Evolutionary conservation across 1,284 basidiomycete genomes (phyloP), one percentile per base, ranked within the genome.

Genomic region (Tilletia indica): DNA sequence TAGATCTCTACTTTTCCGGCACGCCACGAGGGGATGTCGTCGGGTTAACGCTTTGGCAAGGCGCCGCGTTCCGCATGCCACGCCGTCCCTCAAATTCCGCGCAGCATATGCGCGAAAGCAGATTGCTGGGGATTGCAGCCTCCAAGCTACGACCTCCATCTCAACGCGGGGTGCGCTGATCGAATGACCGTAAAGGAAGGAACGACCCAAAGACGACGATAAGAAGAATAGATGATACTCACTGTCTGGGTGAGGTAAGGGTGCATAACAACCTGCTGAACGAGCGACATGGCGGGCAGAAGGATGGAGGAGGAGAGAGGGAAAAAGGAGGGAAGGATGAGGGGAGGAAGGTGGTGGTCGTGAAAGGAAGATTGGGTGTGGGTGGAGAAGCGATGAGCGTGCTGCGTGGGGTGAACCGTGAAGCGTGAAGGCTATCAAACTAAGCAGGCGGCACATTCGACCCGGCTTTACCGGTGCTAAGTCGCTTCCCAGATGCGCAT

Each of bases 261-360:
- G 73, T 84, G 82, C 31, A 84, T 75, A 45, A 84, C 78, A 72
- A 84, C 69, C 69, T 84, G 82, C 71, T 84, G 82, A 36, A 83
- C 77, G 34, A 80, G 79, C 21, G 82, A 81, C 82, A 84, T 83
- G 74, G 38, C 68, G 66, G 67, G 54, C 48, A 4, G 25, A 31
- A 31, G 49, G 38, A 19, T 39, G 54, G 67, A 36, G 34, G 38
- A 68, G 42, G 42, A 14, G 8, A 36, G 45, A 36, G 14, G 3
- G 42, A 68, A 36, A 58, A 36, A 1, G 67, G 21, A 9, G 39
- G 54, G 67, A 39, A 61, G 9, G 58, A 19, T 9, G 51, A n/a
- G 8, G 63, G 25, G 63, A n/a, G 42, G 42, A 45, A 45, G 42
- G 42, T 45, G 42, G 42, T 45, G 36, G 31, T 31, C 36, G 31